These are phyloP conservation scores for Trichosporon coremiiforme DNA, from an alignment of 1,284 basidiomycete genomes.

Conservation along the genomic window DNA sequence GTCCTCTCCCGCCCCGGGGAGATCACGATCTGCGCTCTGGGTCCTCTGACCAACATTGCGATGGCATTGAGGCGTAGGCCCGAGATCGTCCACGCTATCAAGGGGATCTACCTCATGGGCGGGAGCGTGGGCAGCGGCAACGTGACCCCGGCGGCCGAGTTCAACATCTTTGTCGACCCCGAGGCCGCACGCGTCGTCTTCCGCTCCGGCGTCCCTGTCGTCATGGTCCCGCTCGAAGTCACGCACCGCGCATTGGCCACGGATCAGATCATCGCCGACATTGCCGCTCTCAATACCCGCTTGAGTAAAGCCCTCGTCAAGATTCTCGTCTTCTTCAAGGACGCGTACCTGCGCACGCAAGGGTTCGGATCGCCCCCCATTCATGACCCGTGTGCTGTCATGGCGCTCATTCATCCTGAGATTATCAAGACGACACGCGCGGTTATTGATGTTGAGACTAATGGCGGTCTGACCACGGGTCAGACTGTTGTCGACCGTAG, in stretches of 20 bases:
- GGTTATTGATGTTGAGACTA: slow-evolving; percentile 27
- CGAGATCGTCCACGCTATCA: slow-evolving; percentile 16
- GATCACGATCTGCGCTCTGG: slow-evolving; percentile 31
- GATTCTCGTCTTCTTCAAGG: slow-evolving; percentile 26
- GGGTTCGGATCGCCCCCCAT: slow-evolving; percentile 31
- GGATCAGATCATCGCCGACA: slow-evolving; percentile 12
- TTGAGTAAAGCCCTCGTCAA: slow-evolving; percentile 26
- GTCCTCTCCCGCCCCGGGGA: slow-evolving; percentile 26
- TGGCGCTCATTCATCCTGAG: slow-evolving; percentile 26
- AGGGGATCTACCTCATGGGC: slow-evolving; percentile 35
- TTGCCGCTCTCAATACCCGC: slow-evolving; percentile 23
- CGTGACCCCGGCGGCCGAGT: slow-evolving; percentile 29
- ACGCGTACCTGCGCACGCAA: slow-evolving; percentile 22
- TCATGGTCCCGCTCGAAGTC: slow-evolving; percentile 35
- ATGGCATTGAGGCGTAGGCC: slow-evolving; percentile 27
- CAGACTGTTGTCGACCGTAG: slow-evolving; percentile 29
- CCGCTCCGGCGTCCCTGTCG: slow-evolving; percentile 20
- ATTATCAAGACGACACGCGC: slow-evolving; percentile 18
- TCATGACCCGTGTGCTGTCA: slow-evolving; percentile 33
- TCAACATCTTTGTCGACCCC: slow-evolving; percentile 35
- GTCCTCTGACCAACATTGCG: slow-evolving; percentile 35
- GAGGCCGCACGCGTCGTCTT: slow-evolving; percentile 33
- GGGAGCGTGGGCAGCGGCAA: slow-evolving; percentile 30
- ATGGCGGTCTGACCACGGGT: slow-evolving; percentile 28
- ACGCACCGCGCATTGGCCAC: slow-evolving; percentile 32